Percentiles rank a stretch among this genome's conserved stretches.
Conservation (phyloP, 306 rosid species). For the Argentina anserina region DNA sequence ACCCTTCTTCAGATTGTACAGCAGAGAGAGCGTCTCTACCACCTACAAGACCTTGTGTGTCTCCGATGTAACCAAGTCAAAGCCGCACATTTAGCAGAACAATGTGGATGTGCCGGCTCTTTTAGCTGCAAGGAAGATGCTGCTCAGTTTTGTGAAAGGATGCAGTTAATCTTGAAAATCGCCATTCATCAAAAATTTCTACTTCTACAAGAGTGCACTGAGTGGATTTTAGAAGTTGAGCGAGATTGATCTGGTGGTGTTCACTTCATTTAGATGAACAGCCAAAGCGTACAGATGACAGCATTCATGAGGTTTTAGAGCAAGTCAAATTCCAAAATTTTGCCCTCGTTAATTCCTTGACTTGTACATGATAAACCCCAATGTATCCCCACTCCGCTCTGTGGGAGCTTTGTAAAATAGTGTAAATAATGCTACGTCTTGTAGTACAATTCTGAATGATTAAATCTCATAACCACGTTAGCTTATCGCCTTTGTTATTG, state of each 20-base stretch:
- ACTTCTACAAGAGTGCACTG: constrained; percentile 70
- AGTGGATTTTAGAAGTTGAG: constrained; percentile 67
- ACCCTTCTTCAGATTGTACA: constrained; percentile 69
- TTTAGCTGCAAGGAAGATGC: constrained; percentile 65
- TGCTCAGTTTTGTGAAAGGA: constrained; percentile 44
- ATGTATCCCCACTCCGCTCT: neutral
- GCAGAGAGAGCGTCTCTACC: constrained; percentile 82
- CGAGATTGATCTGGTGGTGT: neutral
- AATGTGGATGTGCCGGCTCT: constrained; percentile 77
- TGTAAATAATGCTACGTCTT: neutral
- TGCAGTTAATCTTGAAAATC: constrained; percentile 58
- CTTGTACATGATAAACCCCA: neutral
- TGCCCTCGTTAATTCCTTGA: neutral
- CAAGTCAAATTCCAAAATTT: neutral
- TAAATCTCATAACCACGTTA: neutral
- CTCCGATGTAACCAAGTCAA: constrained; percentile 65
- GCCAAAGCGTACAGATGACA: neutral
- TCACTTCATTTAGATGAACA: neutral
- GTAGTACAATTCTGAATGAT: neutral
- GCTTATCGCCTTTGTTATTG: neutral
- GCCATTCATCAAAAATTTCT: constrained; percentile 76
- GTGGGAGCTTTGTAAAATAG: neutral
- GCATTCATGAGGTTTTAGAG: neutral
- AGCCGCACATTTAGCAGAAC: constrained; percentile 84
- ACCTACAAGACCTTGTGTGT: constrained; percentile 77